A percentile compares a stretch with the other conserved stretches of the same genome.
These are phyloP conservation scores for Hypoxylon sp. DNA, from an alignment of 2,329 filamentous ascomycete species.

Conservation along the genomic window DNA sequence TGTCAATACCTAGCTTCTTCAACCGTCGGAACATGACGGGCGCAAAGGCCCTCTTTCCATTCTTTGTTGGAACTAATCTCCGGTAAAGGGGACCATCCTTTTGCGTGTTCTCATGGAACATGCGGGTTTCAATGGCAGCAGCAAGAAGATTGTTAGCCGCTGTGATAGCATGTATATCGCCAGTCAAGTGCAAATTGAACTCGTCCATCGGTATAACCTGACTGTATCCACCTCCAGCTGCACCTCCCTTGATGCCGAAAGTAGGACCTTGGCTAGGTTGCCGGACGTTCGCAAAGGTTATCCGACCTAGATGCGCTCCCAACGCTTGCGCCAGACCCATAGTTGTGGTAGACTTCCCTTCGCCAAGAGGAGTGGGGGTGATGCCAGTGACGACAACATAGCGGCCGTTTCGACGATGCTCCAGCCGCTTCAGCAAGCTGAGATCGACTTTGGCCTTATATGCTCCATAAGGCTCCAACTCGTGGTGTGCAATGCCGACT, in stretches of 20 bases:
- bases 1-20: constrained; percentile 95
- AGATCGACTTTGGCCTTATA: constrained; percentile 97
- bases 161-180: constrained; percentile 97
- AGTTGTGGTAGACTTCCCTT: constrained; percentile 98
- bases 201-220: constrained; percentile 99
- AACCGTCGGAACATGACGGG: constrained; percentile 93
- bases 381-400: constrained; percentile 97
- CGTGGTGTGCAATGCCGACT: constrained; percentile 86
- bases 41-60: constrained; percentile 86
- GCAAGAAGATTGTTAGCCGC: constrained; percentile 97
- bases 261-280: constrained; percentile 98
- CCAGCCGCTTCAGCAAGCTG: constrained; percentile 81
- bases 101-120: constrained; percentile 97
- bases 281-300: constrained; percentile 95
- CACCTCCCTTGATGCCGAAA: constrained; percentile 98
- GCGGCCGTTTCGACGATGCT: constrained; percentile 87
- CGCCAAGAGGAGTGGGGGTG: constrained; percentile 93
- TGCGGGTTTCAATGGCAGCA: constrained; percentile 95
- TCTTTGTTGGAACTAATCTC: constrained; percentile 89
- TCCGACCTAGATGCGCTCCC: constrained; percentile 85
- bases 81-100: constrained; percentile 90
- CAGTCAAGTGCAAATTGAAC: constrained; percentile 97
- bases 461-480: constrained; percentile 93
- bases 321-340: constrained; percentile 95
- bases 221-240: constrained; percentile 96